Conservation (phyloP, 768 basidiomycete species). For the Naganishia vishniacii region DNA sequence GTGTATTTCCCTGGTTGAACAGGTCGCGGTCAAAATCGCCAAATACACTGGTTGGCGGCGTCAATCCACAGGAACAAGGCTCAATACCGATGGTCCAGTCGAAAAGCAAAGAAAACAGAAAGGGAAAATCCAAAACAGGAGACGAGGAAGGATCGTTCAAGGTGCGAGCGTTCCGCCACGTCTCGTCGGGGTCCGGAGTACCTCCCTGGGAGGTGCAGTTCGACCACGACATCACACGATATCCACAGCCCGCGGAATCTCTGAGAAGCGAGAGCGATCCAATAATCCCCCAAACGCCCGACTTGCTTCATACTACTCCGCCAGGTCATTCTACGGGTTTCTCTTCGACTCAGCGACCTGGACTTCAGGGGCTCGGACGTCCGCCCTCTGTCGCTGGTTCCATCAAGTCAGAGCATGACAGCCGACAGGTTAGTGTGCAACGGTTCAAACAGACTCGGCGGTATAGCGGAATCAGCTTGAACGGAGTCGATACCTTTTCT, state of each 20-base stretch:
- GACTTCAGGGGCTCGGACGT: background rate
- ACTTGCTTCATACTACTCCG: background rate
- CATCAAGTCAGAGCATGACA: conserved; percentile 8
- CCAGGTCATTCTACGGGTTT: background rate
- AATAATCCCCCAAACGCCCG: background rate
- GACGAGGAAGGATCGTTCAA: conserved; percentile 22
- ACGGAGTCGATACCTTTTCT: background rate
- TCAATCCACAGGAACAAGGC: background rate
- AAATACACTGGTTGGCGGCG: conserved; percentile 9
- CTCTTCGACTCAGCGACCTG: background rate
- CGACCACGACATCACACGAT: background rate
- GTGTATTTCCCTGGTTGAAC: conserved; percentile 18
- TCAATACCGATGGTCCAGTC: background rate
- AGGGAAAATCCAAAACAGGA: conserved; percentile 2
- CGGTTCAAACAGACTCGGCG: conserved; percentile 27
- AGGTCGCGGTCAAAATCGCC: conserved; percentile 9
- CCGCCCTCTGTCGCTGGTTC: conserved; percentile 16
- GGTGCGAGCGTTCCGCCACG: conserved; percentile 23
- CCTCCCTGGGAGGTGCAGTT: conserved; percentile 20
- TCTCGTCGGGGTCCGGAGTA: conserved; percentile 23
- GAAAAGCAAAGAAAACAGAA: conserved; percentile 13
- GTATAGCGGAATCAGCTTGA: conserved; percentile 23
- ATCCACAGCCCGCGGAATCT: background rate
- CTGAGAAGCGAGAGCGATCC: conserved; percentile 1
- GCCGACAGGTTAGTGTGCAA: conserved; percentile 27